Evolutionary conservation across 2,329 filamentous ascomycete genomes (phyloP).

Genomic region (Coniochaeta sp.): DNA sequence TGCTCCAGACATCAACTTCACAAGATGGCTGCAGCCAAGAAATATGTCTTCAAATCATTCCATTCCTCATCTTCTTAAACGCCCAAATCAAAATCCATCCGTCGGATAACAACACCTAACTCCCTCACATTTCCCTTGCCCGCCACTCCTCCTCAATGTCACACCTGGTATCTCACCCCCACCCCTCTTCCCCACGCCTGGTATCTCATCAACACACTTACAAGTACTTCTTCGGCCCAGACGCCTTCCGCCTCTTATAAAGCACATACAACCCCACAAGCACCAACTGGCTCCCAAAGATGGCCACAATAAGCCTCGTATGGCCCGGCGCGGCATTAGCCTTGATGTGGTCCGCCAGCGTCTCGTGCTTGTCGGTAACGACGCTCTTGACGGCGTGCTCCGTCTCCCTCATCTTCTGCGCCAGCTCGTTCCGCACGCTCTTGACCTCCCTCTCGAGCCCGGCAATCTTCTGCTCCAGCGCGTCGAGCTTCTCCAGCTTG

Average conservation of each 20-base stretch:
- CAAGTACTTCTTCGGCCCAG: slow-evolving; percentile 82
- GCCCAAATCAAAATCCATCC: no score
- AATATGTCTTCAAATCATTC: no score
- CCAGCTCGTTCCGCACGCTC: slow-evolving; percentile 48
- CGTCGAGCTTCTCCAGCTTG: slow-evolving; percentile 34
- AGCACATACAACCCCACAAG: slow-evolving; percentile 62
- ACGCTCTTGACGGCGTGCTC: slow-evolving; percentile 47
- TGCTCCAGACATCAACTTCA: no score
- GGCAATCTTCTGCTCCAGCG: slow-evolving; percentile 36
- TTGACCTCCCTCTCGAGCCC: slow-evolving; percentile 53
- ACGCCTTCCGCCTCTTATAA: slow-evolving; percentile 77
- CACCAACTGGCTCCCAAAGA: slow-evolving; percentile 68
- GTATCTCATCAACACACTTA: no score
- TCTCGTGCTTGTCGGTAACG: slow-evolving; percentile 38
- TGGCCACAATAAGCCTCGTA: slow-evolving; percentile 54
- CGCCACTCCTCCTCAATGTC: no score
- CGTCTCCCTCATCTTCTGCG: slow-evolving; percentile 40
- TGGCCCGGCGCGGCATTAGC: slow-evolving; percentile 41
- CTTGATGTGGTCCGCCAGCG: slow-evolving; percentile 39
- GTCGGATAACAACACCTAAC: no score
- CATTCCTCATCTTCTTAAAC: no score
- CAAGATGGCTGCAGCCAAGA: no score
- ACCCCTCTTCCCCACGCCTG: no score
- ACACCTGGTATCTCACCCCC: no score
- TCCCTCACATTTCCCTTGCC: no score